Percentiles rank a stretch among this genome's conserved stretches.
Evolutionary conservation across 108 stramenopile genomes (phyloP).

Genomic region (Cyclotella sp.): DNA sequence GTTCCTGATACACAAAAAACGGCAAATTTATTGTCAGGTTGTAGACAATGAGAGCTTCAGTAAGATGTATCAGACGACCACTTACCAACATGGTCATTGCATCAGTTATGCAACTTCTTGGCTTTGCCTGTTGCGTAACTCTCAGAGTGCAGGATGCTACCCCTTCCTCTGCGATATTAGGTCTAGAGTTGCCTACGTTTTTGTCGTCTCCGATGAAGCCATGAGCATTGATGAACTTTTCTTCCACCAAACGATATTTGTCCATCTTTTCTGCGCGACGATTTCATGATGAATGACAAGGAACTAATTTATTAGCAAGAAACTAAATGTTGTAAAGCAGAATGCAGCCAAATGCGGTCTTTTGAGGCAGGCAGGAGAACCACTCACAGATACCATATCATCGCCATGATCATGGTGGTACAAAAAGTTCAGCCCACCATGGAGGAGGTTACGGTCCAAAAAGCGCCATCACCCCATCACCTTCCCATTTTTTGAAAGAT

Average conservation of each 20-base stretch:
- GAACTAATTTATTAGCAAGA: neutral
- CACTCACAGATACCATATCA: constrained; percentile 18
- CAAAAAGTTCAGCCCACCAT: neutral
- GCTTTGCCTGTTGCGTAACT: constrained; percentile 87
- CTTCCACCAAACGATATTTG: constrained; percentile 87
- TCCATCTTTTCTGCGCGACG: constrained; percentile 64
- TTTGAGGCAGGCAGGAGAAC: neutral
- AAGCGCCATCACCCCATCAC: neutral
- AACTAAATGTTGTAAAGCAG: neutral
- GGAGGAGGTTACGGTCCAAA: neutral
- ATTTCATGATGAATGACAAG: neutral
- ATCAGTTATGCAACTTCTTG: constrained; percentile 85
- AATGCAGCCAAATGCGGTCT: no score
- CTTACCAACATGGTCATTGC: constrained; percentile 84
- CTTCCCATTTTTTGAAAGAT: neutral
- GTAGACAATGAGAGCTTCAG: neutral
- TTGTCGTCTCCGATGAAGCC: constrained; percentile 58
- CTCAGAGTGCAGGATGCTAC: constrained; percentile 55
- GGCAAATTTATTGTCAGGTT: neutral
- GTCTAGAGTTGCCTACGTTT: constrained; percentile 28
- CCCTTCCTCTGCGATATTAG: constrained; percentile 20
- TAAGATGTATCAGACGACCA: neutral
- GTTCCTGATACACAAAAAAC: constrained; percentile 6
- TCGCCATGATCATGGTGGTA: constrained; percentile 17
- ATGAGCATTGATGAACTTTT: constrained; percentile 51